phyloP scores from a whole-genome alignment of 495 filamentous ascomycete species.

The Tuber magnatum region DNA sequence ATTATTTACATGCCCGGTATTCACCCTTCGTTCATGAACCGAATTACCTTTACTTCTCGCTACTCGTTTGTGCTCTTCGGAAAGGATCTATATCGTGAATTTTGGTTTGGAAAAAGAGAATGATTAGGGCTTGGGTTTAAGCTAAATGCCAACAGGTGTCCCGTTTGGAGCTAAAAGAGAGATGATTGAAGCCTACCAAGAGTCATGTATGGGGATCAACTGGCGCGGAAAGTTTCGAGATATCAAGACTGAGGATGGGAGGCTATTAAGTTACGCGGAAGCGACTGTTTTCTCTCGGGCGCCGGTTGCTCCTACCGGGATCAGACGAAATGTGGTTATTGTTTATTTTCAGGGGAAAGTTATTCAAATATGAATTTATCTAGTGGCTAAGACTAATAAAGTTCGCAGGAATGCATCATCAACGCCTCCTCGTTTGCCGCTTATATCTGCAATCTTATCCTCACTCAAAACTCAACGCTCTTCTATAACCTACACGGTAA shows the following conservation, averaged over 20 bases:
- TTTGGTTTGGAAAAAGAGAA: background rate
- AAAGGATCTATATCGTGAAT: background rate
- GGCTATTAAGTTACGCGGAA: slow-evolving; percentile 29
- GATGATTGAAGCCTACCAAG: slow-evolving; percentile 55
- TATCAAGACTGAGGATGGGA: slow-evolving; percentile 53
- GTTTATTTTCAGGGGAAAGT: slow-evolving; percentile 39
- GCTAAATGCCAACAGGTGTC: slow-evolving; percentile 18
- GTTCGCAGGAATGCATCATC: slow-evolving; percentile 56
- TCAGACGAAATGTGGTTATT: slow-evolving; percentile 23
- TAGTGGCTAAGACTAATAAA: slow-evolving; percentile 2
- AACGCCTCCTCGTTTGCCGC: slow-evolving; percentile 61
- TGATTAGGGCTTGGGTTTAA: background rate
- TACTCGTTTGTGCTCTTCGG: background rate
- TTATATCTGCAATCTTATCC: slow-evolving; percentile 54
- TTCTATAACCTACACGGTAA: slow-evolving; percentile 20
- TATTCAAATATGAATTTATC: background rate
- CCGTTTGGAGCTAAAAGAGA: slow-evolving; percentile 47
- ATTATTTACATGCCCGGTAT: slow-evolving; percentile 71
- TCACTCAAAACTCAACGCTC: slow-evolving; percentile 36
- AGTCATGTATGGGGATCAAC: slow-evolving; percentile 51
- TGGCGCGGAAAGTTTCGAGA: slow-evolving; percentile 55
- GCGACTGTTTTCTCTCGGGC: slow-evolving; percentile 5
- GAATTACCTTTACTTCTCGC: background rate
- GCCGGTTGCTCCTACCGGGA: background rate
- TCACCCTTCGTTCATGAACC: background rate